Percentiles rank a stretch among this genome's conserved stretches.
These are phyloP conservation scores for Afroboletus lepidellus DNA, from an alignment of 1,284 basidiomycete species.

Conservation along the genomic window DNA sequence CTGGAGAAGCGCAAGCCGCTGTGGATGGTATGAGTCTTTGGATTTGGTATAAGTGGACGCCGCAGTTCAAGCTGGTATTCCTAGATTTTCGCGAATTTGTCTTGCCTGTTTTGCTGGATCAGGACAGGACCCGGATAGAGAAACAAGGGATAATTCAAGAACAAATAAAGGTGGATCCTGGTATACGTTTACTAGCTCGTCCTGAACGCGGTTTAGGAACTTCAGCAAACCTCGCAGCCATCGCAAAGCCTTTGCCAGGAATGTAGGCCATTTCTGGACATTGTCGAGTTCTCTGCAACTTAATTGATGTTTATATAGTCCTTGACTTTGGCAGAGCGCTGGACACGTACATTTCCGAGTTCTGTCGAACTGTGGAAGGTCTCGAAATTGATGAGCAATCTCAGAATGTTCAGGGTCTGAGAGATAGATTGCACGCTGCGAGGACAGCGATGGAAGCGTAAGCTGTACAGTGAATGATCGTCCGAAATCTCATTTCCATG, in stretches of 20 bases:
- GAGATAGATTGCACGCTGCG: conserved; percentile 1
- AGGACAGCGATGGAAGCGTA: conserved; percentile 19
- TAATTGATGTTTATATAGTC: conserved; percentile 4
- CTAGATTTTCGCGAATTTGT: conserved; percentile 21
- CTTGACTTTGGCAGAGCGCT: conserved; percentile 17
- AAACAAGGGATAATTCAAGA: conserved; percentile 18
- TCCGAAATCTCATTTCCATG: conserved; percentile 3
- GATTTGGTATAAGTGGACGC: neutral
- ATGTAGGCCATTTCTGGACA: conserved; percentile 7
- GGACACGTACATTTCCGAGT: conserved; percentile 17
- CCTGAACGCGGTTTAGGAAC: conserved; percentile 10
- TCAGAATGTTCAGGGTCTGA: conserved; percentile 7
- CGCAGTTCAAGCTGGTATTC: neutral
- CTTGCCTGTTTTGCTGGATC: conserved; percentile 16
- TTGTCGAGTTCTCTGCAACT: neutral
- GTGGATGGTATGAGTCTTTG: conserved; percentile 16
- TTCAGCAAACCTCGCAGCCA: conserved; percentile 16
- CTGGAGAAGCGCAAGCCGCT: conserved; percentile 18
- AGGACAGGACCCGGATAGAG: conserved; percentile 2
- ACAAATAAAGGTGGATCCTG: conserved; percentile 12
- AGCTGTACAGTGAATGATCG: neutral
- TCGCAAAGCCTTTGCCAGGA: conserved; percentile 21
- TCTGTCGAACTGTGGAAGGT: conserved; percentile 15
- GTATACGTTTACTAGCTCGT: neutral
- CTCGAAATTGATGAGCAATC: conserved; percentile 7